Base-by-base conservation (phyloP, 768 basidiomycete genomes). In the Guyanaporus albipodus region DNA sequence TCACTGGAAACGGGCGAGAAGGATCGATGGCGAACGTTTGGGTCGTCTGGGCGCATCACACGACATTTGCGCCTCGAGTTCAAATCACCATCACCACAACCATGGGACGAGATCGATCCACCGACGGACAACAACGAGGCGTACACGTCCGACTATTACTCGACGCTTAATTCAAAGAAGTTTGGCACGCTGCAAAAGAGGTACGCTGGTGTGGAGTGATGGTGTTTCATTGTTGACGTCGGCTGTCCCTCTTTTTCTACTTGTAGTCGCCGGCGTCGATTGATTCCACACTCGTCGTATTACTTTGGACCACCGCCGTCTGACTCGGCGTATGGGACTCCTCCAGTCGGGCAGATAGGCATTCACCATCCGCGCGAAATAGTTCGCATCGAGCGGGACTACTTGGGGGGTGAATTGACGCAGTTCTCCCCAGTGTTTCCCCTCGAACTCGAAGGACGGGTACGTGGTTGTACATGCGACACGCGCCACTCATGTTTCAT, bases 381-480 rank as follows among this genome's bases (percentile, higher is more conserved):
- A 48, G 71, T 99, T 42, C 76, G 95, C 36, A 72, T 99, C 33
- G 95, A 98, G 66, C 72, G 96, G 43, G 96, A 99, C 65, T 99
- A 96, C 64, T 79, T 73, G 12, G 83, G 84, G 1, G 96, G 95
- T 3, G 95, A 98, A 62, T 72, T 94, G 7, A 78, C 83, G 24
- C 95, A 97, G 68, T 96, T 99, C 65, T 77, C 89, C 27, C 78
- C 91, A 0, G 80, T 85, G 53, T 99, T 87, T 67, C 93, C 91
- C 2, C 69, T 94, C 33, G 96, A 99, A 66, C 73, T 99, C 6
- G 94, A 97, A 56, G 91, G 91, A 37, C 77, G 96, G 66, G 93
- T 95, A 58, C 60, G 88, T 71, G 31, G 8, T 19, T 40, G 12
- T 18, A 9, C 26, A n/a, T 8, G 28, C 5, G 24, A 19, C 38